Evolutionary conservation across 208 protist genomes (phyloP), one percentile per base, ranked within the genome.

Genomic region (Leishmania tropica): DNA sequence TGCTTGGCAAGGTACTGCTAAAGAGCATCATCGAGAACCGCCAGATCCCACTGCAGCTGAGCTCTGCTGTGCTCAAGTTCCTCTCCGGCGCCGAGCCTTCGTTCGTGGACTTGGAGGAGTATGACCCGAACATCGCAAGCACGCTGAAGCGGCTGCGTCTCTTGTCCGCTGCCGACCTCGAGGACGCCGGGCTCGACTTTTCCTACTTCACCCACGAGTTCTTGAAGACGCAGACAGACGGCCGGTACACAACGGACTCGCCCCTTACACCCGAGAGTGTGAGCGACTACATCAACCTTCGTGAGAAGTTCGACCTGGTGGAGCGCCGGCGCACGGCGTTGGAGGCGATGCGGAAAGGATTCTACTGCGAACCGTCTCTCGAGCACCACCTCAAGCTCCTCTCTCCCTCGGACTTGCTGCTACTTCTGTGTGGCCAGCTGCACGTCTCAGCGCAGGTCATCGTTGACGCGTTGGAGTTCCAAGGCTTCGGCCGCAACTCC

Each of bases 21-120:
- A 95, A 95, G 88, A 92, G 73, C 81, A 87, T 95, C 54, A 83
- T 93, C 40, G 89, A 93, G 75, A 92, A 89, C 58, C 82, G 89
- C 5, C 85, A 89, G 48, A 78, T 92, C 4, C 92, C 92, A 17
- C 71, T 95, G 42, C 87, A 87, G 76, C 92, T 95, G 48, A 93
- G 88, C 88, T 76, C 85, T 8, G 81, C 87, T 1, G 87, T 95
- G 40, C 85, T 95, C 81, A 93, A 93, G 84, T 91, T 87, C 76
- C 83, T 95, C 42, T 89, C 85, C 71, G 87, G 83, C 42, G 83
- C 70, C 1, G 56, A 79, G 54, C 77, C 80, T 10, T 91, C 87
- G 51, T 89, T 95, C 19, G 76, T 87, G 5, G 91, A 95, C 73
- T 80, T 93, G 48, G 89, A 95, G 83, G 89, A 92, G 83, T 95